Percentiles rank a stretch among this genome's conserved stretches.
These are phyloP conservation scores for Phytophthora sp. DNA, from an alignment of 352 stramenopile species.

Conservation along the genomic window DNA sequence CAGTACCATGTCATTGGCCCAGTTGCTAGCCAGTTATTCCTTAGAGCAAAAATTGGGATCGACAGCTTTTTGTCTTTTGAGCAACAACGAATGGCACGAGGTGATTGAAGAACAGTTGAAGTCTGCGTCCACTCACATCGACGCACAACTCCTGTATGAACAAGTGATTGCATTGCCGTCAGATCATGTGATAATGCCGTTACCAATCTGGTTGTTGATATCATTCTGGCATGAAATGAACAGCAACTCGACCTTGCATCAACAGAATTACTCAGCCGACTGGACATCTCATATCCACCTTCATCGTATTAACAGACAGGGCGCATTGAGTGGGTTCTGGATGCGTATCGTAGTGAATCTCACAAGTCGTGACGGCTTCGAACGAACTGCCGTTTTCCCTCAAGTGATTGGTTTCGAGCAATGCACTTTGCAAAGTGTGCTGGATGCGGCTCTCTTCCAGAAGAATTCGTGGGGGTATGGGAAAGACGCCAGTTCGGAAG, in stretches of 20 bases:
- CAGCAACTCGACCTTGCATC: neutral
- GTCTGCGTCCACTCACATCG: neutral
- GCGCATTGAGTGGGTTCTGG: conserved; percentile 3
- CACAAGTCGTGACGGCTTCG: conserved; percentile 18
- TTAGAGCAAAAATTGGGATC: neutral
- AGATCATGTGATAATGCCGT: conserved; percentile 10
- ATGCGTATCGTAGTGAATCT: conserved; percentile 14
- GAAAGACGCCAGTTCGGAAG: neutral
- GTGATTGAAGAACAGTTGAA: neutral
- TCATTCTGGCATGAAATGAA: conserved; percentile 6
- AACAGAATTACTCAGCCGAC: neutral
- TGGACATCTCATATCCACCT: neutral
- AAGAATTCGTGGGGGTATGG: conserved; percentile 70
- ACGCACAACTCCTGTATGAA: conserved; percentile 12
- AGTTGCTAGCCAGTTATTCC: conserved; percentile 1
- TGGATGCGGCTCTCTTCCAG: conserved; percentile 56
- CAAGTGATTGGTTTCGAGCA: conserved; percentile 17
- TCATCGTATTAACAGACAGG: neutral
- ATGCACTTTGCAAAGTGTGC: conserved; percentile 11
- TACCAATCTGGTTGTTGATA: conserved; percentile 17
- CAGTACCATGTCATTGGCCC: neutral
- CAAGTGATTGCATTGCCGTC: conserved; percentile 14
- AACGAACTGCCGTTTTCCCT: conserved; percentile 14
- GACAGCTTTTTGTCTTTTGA: conserved; percentile 21
- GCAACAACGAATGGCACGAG: conserved; percentile 9